These are phyloP conservation scores for Tricharina praecox DNA, from an alignment of 495 filamentous ascomycete genomes.

Conservation along the genomic window DNA sequence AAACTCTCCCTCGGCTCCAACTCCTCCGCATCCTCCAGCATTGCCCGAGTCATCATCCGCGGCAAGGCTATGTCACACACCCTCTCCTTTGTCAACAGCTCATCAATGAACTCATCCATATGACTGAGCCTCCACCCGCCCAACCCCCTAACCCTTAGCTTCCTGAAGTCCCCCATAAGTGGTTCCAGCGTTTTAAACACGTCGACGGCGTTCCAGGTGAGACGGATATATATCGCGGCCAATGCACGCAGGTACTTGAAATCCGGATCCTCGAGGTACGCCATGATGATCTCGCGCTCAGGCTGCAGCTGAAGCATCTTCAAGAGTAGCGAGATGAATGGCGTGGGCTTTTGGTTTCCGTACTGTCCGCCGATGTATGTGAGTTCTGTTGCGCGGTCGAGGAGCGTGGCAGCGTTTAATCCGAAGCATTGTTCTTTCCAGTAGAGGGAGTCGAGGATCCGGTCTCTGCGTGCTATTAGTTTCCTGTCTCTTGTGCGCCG, in stretches of 20 bases:
- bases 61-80: constrained; percentile 83
- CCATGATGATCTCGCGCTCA: constrained; percentile 55
- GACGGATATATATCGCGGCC: constrained; percentile 79
- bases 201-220: constrained; percentile 68
- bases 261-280: constrained; percentile 53
- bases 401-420: constrained; percentile 60
- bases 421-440: constrained; percentile 98
- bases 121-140: constrained; percentile 56
- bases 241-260: constrained; percentile 84
- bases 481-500: not conserved
- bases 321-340: constrained; percentile 87
- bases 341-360: constrained; percentile 62
- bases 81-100: constrained; percentile 72
- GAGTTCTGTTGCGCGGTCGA: constrained; percentile 72
- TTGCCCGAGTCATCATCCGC: constrained; percentile 67
- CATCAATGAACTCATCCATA: constrained; percentile 89
- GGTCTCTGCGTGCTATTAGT: constrained; percentile 38
- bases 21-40: constrained; percentile 77
- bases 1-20: constrained; percentile 75
- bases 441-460: constrained; percentile 86
- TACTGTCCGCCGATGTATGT: constrained; percentile 71
- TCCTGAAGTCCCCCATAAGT: constrained; percentile 64
- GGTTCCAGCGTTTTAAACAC: constrained; percentile 71
- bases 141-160: constrained; percentile 56
- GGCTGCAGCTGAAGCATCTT: constrained; percentile 85